Evolutionary conservation across 1,139 yeast genomes (phyloP), one percentile per base, ranked within the genome.

Genomic region (Pichia sp.): DNA sequence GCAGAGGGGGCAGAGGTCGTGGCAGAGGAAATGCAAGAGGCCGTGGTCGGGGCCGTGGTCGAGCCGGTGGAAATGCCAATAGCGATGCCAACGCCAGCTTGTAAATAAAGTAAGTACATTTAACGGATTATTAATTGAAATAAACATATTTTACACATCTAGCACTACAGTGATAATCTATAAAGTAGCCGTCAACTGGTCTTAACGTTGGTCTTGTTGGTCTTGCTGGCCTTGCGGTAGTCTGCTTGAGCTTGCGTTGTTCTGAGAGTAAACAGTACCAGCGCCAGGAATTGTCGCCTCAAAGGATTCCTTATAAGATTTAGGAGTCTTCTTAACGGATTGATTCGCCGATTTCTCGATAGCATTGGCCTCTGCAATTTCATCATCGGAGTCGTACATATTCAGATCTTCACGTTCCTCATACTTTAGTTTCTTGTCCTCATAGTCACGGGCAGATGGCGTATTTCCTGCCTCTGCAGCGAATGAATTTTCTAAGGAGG

Each of bases 261-360:
- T n/a, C n/a, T n/a, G n/a, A n/a, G n/a, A n/a, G n/a, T n/a, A n/a
- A n/a, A n/a, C n/a, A n/a, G n/a, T n/a, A n/a, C n/a, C n/a, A n/a
- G n/a, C n/a, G n/a, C n/a, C n/a, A n/a, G n/a, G n/a, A n/a, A 25
- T 25, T 13, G 27, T 25, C 14, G 38, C 38, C 29, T 40, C 44
- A 22, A 40, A 40, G 2, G 44, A 40, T 30, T 40, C 44, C 24
- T 40, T 40, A 10, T 33, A 40, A 6, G 21, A 12, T 29, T 40
- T 40, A 8, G 44, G 37, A 11, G 22, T 29, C 16, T 33, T 40
- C 27, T 40, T 40, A 2, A 31, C 27, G 19, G 44, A 25, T 23
- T 23, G 35, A 27, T 38, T 30, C 9, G 29, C 27, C 6, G 39
- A 32, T 30, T 39, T 39, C 20, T 39, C 42, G 6, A 39, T 23